These are phyloP conservation scores for Rhodotorula toruloides DNA, from an alignment of 768 basidiomycete species.

Conservation along the genomic window DNA sequence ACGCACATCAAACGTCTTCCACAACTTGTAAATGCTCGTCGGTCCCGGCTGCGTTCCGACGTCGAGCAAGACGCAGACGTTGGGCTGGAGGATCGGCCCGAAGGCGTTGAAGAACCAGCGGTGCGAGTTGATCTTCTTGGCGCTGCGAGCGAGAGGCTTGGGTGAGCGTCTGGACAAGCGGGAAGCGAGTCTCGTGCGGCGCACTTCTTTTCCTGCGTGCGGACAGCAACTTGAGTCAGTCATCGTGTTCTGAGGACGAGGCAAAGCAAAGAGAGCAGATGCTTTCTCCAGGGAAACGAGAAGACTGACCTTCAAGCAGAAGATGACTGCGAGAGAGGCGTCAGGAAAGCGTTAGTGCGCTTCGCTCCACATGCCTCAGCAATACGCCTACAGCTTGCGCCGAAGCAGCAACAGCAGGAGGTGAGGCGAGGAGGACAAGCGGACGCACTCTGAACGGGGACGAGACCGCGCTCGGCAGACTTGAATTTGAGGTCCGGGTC, in stretches of 20 bases:
- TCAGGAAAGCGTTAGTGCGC: too few species aligned
- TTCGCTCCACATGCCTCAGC: too few species aligned
- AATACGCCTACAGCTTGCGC: neutral
- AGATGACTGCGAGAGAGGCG: constrained; percentile 45
- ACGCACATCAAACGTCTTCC: constrained; percentile 62
- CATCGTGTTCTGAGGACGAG: neutral
- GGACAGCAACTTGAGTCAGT: neutral
- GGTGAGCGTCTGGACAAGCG: too few species aligned
- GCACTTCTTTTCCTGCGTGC: constrained; percentile 24
- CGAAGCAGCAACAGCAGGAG: neutral
- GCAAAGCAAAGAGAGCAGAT: neutral
- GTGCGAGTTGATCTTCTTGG: constrained; percentile 87
- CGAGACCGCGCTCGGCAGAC: constrained; percentile 68
- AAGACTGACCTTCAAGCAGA: constrained; percentile 10
- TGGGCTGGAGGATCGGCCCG: constrained; percentile 60
- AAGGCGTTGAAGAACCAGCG: constrained; percentile 98
- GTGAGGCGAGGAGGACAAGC: constrained; percentile 37
- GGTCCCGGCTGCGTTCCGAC: constrained; percentile 86
- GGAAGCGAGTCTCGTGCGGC: too few species aligned
- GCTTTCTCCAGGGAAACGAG: neutral
- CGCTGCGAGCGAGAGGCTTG: too few species aligned
- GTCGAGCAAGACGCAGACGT: constrained; percentile 64
- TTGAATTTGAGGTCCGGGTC: constrained; percentile 74
- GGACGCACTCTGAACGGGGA: constrained; percentile 67
- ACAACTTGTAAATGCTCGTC: constrained; percentile 84